A percentile compares a stretch with the other conserved stretches of the same genome.
These are phyloP conservation scores for Debaryomycetaceae sp. DNA, from an alignment of 1,139 yeast species.

Conservation along the genomic window DNA sequence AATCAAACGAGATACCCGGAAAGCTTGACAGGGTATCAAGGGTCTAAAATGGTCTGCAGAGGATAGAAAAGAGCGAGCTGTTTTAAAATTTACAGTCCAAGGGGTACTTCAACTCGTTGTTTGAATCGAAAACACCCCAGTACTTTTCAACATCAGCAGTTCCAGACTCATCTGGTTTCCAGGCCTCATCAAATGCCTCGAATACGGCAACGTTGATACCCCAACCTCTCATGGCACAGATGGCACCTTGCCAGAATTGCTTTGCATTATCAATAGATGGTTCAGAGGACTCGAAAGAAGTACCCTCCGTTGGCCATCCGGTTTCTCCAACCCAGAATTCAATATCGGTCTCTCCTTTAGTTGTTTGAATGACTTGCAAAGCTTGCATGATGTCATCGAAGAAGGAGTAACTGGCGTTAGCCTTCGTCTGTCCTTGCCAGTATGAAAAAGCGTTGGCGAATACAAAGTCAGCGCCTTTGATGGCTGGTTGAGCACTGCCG, in stretches of 20 bases:
- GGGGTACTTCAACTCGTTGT: slow-evolving; percentile 55
- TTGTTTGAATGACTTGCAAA: slow-evolving; percentile 75
- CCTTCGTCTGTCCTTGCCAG: slow-evolving; percentile 94
- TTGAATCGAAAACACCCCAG: slow-evolving; percentile 83
- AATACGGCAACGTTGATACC: slow-evolving; percentile 89
- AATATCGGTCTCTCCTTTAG: slow-evolving; percentile 81
- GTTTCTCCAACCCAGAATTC: slow-evolving; percentile 97
- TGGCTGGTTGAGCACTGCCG: slow-evolving; percentile 64
- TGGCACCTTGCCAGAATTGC: slow-evolving; percentile 78
- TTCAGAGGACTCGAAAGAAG: slow-evolving; percentile 56
- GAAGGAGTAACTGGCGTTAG: slow-evolving; percentile 83
- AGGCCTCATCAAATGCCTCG: slow-evolving; percentile 92
- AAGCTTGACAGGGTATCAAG: not conserved
- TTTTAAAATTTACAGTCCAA: slow-evolving; percentile 50
- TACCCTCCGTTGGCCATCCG: slow-evolving; percentile 96
- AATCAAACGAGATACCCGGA: not conserved
- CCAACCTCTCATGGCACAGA: slow-evolving; percentile 93
- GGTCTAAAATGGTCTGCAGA: not conserved
- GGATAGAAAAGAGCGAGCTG: not conserved
- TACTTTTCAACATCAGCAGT: slow-evolving; percentile 82
- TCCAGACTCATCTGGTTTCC: slow-evolving; percentile 92
- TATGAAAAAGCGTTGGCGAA: slow-evolving; percentile 94
- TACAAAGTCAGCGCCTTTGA: slow-evolving; percentile 76
- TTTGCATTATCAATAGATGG: slow-evolving; percentile 76
- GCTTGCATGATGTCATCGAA: slow-evolving; percentile 97